These are phyloP conservation scores for Vitis riparia DNA, from an alignment of 164 flowering plant genomes.

Conservation along the genomic window DNA sequence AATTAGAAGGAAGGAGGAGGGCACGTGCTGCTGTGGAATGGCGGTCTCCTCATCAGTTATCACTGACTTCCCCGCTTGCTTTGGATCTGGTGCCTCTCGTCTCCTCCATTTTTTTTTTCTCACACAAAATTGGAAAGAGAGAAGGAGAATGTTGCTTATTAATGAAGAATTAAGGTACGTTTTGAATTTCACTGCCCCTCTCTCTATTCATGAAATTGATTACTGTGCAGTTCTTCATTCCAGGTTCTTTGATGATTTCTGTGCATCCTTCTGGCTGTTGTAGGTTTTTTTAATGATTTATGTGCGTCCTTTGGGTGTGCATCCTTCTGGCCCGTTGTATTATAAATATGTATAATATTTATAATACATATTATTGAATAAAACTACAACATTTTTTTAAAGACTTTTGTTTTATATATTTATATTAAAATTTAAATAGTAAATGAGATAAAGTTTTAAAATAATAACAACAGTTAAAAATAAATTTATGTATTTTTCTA, in stretches of 20 bases:
- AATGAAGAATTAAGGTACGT: slow-evolving; percentile 5
- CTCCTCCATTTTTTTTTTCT: not conserved
- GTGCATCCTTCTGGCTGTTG: not conserved
- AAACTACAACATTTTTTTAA: too few species aligned
- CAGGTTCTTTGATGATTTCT: not conserved
- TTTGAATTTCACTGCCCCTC: slow-evolving; percentile 6
- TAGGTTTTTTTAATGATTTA: too few species aligned
- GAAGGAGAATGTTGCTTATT: slow-evolving; percentile 23
- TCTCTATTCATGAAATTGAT: not conserved
- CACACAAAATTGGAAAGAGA: not conserved
- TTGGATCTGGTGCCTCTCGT: slow-evolving; percentile 22
- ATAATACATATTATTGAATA: too few species aligned
- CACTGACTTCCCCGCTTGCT: slow-evolving; percentile 1
- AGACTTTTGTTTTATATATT: too few species aligned
- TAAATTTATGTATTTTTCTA: too few species aligned
- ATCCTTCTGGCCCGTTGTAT: too few species aligned
- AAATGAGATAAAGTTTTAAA: too few species aligned
- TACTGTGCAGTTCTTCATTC: not conserved
- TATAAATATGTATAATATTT: too few species aligned
- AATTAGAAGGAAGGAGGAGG: not conserved
- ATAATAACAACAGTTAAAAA: too few species aligned
- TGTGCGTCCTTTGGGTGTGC: too few species aligned
- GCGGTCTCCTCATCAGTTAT: not conserved
- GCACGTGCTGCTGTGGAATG: slow-evolving; percentile 18
- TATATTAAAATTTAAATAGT: too few species aligned